Percentiles rank a stretch among this genome's conserved stretches.
Evolutionary conservation across 2,329 filamentous ascomycete species (phyloP).

Genomic region (Reticulascus tulasneorum): DNA sequence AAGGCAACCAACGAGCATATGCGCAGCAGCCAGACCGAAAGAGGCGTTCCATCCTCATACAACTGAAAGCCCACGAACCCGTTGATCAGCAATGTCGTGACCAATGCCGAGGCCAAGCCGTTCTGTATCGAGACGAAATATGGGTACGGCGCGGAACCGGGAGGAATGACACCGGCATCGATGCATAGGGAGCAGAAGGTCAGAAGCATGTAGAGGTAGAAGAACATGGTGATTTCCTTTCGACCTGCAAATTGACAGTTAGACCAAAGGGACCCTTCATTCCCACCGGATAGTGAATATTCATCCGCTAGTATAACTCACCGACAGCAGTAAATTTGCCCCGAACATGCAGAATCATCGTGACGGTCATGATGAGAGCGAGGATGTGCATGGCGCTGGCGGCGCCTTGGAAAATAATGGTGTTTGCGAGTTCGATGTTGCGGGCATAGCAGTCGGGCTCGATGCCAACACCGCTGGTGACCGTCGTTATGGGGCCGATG

Average conservation of each 20-base stretch:
- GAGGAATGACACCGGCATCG: slow-evolving; percentile 87
- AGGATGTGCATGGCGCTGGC: slow-evolving; percentile 89
- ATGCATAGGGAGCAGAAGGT: slow-evolving; percentile 86
- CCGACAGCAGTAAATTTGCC: slow-evolving; percentile 98
- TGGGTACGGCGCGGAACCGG: slow-evolving; percentile 73
- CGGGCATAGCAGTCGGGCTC: slow-evolving; percentile 89
- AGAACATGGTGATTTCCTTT: slow-evolving; percentile 78
- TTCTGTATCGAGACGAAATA: slow-evolving; percentile 90
- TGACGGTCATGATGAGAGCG: slow-evolving; percentile 85
- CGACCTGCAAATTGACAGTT: slow-evolving; percentile 47
- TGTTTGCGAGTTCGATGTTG: slow-evolving; percentile 94
- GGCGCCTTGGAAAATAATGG: slow-evolving; percentile 94
- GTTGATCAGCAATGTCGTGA: slow-evolving; percentile 89
- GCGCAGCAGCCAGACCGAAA: slow-evolving; percentile 91
- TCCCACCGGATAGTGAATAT: neutral
- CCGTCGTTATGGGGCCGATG: slow-evolving; percentile 69
- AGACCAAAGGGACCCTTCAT: too few relatives aligned
- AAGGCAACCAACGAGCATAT: slow-evolving; percentile 77
- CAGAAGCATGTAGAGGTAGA: slow-evolving; percentile 92
- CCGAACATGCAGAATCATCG: slow-evolving; percentile 96
- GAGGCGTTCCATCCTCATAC: slow-evolving; percentile 91
- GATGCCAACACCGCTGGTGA: slow-evolving; percentile 69
- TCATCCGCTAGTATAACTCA: slow-evolving; percentile 38
- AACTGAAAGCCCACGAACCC: slow-evolving; percentile 98
- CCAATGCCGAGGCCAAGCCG: slow-evolving; percentile 78